Evolutionary conservation across 2,329 filamentous ascomycete genomes (phyloP), one percentile per base, ranked within the genome.

Genomic region (Trichoderma arundinaceum): DNA sequence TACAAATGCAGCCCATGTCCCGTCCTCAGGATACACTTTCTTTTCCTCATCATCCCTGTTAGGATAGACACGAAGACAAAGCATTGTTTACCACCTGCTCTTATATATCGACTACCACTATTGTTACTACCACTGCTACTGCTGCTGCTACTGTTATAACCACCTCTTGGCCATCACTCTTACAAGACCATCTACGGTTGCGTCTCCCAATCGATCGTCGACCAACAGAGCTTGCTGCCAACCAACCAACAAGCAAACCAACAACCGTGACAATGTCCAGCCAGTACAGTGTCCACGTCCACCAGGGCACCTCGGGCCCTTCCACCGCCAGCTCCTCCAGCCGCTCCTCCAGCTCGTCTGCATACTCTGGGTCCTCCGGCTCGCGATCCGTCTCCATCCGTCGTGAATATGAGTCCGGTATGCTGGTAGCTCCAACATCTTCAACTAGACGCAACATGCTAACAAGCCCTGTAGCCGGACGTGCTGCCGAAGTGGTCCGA

Each of bases 391-490:
- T 69, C 38, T 73, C 75, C 35, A 71, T 70, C 39, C 72, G 72
- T 65, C 74, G 76, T 56, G 74, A 76, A 59, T 74, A 77, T 66
- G 72, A 69, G 68, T 72, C 77, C 66, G 66, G 74, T 76, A 70
- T 71, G 75, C 70, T 67, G 35, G 51, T 19, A 13, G 7, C 15
- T 12, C 7, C 32, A 48, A 33, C 35, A 3, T 19, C n/a, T 48
- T 35, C 33, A 15, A 1, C 49, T 7, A 19, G 38, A 3, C 9
- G 4, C 17, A 22, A 19, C 19, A 41, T 41, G 44, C 71, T 73
- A 68, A 76, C 69, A 39, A 49, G 33, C 10, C 39, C 58, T 33
- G 3, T 56, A 76, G 74, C 63, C 22, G 69, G 71, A 33, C 72
- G 75, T 65, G 63, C 62, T 19, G 69, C 73, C n/a, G 46, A 68